Percentiles rank a stretch among this genome's conserved stretches.
Conservation (phyloP, 345 rosid genomes). For the Mercurialis annua region DNA sequence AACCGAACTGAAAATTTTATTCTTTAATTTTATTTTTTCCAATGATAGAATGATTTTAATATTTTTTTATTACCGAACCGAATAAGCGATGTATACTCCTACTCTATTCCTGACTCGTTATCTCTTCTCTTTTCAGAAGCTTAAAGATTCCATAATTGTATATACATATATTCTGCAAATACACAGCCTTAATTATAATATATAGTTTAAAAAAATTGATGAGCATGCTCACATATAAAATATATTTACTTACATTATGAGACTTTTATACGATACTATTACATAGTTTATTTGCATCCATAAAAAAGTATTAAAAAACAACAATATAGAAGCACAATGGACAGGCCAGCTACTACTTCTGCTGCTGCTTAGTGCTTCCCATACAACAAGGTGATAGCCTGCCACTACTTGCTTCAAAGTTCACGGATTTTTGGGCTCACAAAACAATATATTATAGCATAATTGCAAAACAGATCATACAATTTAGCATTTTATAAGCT, state of each 20-base stretch:
- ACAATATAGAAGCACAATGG: background rate
- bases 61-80: no score
- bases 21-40: no score
- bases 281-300: background rate
- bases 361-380: constrained; percentile 23
- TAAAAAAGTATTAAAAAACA: background rate
- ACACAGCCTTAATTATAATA: background rate
- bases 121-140: background rate
- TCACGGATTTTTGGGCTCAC: constrained; percentile 21
- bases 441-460: background rate
- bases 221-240: background rate
- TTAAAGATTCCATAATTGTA: background rate
- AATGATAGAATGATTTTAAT: no score
- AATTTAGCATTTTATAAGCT: no score
- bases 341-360: constrained; percentile 3
- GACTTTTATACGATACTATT: background rate
- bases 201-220: background rate
- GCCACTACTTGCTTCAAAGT: constrained; percentile 14
- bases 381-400: constrained; percentile 25
- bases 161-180: background rate
- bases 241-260: background rate
- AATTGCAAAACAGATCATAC: no score
- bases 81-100: no score
- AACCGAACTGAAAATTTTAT: no score
- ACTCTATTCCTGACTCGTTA: background rate